phyloP scores from a whole-genome alignment of 306 rosid genomes.

The Casuarina glauca region DNA sequence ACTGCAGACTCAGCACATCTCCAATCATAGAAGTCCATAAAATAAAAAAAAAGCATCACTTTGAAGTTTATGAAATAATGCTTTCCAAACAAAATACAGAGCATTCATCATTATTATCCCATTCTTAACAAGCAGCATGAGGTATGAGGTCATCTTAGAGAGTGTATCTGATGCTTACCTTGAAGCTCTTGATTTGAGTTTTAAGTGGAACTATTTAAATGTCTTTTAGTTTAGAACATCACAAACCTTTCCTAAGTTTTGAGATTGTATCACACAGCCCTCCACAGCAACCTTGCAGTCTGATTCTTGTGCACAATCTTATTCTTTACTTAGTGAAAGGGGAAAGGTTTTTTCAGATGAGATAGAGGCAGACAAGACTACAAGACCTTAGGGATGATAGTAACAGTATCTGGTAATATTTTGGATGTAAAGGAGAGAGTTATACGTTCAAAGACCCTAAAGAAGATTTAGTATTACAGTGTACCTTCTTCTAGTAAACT shows the following conservation, averaged over 20 bases:
- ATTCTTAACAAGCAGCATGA: background rate
- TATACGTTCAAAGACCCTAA: too few species aligned
- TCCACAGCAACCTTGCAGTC: background rate
- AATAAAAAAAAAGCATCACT: background rate
- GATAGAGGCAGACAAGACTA: too few species aligned
- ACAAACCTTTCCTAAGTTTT: background rate
- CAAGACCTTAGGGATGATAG: too few species aligned
- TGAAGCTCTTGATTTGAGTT: background rate
- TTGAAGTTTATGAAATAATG: background rate
- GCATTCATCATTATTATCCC: background rate
- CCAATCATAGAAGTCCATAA: background rate
- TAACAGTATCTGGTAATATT: too few species aligned
- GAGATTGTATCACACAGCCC: background rate
- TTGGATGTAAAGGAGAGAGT: too few species aligned
- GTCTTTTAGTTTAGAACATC: background rate
- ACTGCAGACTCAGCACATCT: background rate
- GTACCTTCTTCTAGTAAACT: too few species aligned
- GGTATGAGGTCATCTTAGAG: background rate
- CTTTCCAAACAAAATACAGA: background rate
- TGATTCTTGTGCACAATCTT: background rate
- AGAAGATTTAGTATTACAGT: too few species aligned
- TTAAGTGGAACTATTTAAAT: background rate
- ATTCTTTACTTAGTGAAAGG: background rate
- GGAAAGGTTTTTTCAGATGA: background rate
- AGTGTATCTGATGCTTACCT: background rate